Base-by-base conservation (phyloP, 192 early-diverging fungal genomes). In the Radiomyces spectabilis region DNA sequence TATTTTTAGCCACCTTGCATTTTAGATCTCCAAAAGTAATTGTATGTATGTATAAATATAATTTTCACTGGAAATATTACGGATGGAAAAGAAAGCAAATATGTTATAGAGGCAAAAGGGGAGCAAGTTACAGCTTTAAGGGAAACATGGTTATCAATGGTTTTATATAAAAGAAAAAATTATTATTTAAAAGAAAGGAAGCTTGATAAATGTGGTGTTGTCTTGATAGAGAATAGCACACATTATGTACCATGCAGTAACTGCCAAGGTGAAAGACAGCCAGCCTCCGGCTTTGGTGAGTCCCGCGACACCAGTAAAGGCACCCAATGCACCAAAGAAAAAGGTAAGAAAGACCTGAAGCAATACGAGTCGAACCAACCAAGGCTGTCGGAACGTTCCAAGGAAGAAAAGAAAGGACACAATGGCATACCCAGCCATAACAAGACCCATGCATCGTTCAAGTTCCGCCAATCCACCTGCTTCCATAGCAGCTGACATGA, bases 381-480 rank as follows among this genome's bases (percentile, higher is more conserved):
- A 24, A 35, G 55, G 55, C 39, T 57, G 55, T 19, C 34, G 43
- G 31, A 46, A 44, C 1, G 55, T 57, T 37, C 43, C 55, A 29
- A 57, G 12, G 19, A 57, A 47, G n/a, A 57, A 48, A 8, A 57
- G 4, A 24, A 57, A 33, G 29, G 55, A 45, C 24, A 57, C 19
- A 24, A 38, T 25, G n/a, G 55, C 16, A 26, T 44, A 57, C 25
- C 42, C 42, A 13, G 47, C 22, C 33, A 46, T 43, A 34, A 47
- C 45, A 19, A 46, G 19, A n/a, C 43, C 55, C 48, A 6, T 10
- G 32, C 10, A n/a, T n/a, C n/a, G n/a, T n/a, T n/a, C n/a, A n/a
- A n/a, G n/a, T n/a, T n/a, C n/a, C n/a, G n/a, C n/a, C n/a, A n/a
- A n/a, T n/a, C n/a, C n/a, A n/a, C n/a, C n/a, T n/a, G n/a, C n/a